Base-by-base conservation (phyloP, 345 rosid species). In the Nephelium lappaceum region DNA sequence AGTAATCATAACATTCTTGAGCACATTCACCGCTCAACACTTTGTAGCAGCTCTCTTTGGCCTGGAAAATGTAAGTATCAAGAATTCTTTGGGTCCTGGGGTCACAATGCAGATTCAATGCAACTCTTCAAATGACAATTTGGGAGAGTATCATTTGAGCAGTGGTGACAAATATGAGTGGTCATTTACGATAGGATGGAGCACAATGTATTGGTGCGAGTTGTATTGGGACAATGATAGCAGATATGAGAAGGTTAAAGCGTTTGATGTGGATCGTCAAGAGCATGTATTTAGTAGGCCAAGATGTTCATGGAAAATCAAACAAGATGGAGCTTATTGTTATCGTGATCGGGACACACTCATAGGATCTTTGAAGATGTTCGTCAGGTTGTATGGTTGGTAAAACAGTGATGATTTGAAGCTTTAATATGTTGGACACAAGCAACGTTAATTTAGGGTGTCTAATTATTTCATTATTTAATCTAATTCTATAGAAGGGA, bases 271-370 rank as follows among this genome's bases (percentile, higher is more conserved):
- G n/a, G n/a, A 16, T 16, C 58, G 58, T 53, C 58, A 53, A 53
- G 58, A 53, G 6, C 58, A 53, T 53, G 58, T 15, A 53, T 53
- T 53, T 53, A 16, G 58, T 5, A 53, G 58, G 58, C 58, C 58
- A 5, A 16, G 0, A 15, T 53, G 58, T 16, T n/a, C 0, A 15
- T 53, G 72, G 72, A 43, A 51, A 7, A 68, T 68, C 25, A 43
- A 42, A 24, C 57, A 68, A 68, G 72, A 42, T n/a, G 55, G 72
- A 1, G 72, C 72, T n/a, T 68, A 43, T 68, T 68, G 55, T 42
- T 42, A 1, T 68, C 58, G 58, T 15, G 58, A 53, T 53, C 58
- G 58, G 58, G 58, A 53, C 58, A 53, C 58, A 16, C n/a, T 1
- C 58, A 19, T 15, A 5, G 58, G 58, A 16, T 53, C 58, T 16